phyloP scores from a whole-genome alignment of 495 filamentous ascomycete genomes.

The Hypoxylon intermedium region DNA sequence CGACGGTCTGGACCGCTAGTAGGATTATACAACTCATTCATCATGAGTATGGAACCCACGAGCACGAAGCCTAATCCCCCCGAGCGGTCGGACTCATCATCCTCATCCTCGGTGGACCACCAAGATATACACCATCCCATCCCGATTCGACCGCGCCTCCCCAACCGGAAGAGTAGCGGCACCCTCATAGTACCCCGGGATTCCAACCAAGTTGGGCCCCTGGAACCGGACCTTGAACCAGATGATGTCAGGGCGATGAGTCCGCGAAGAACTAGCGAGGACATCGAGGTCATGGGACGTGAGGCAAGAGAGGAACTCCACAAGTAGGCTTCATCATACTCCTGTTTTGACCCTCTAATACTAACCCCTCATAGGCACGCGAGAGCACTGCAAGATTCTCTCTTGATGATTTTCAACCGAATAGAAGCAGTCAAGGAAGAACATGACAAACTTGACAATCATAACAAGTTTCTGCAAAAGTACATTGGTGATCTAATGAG shows the following conservation, averaged over 20 bases:
- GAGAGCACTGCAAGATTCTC: conserved; percentile 81
- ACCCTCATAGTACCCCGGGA: conserved; percentile 83
- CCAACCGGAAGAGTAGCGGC: conserved; percentile 75
- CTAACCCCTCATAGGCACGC: conserved; percentile 70
- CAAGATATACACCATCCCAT: conserved; percentile 50
- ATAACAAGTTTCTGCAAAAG: conserved; percentile 94
- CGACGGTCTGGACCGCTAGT: conserved; percentile 26
- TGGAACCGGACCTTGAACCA: conserved; percentile 70
- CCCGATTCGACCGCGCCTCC: conserved; percentile 59
- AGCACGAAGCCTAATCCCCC: conserved; percentile 36
- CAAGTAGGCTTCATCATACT: conserved; percentile 60
- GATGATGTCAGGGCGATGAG: conserved; percentile 95
- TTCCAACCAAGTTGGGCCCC: conserved; percentile 69
- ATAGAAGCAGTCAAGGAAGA: conserved; percentile 94
- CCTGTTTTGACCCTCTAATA: conserved; percentile 49
- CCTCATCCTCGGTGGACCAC: conserved; percentile 47
- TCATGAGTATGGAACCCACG: conserved; percentile 35
- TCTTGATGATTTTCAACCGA: conserved; percentile 85
- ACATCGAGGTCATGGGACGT: conserved; percentile 82
- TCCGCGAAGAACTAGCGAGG: conserved; percentile 85
- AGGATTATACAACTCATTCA: conserved; percentile 21
- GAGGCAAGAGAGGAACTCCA: conserved; percentile 69
- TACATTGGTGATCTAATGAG: conserved; percentile 85
- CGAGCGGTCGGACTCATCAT: conserved; percentile 50
- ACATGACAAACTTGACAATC: conserved; percentile 90